Evolutionary conservation across 352 stramenopile species (phyloP).

Genomic region (Blastocystis sp.): DNA sequence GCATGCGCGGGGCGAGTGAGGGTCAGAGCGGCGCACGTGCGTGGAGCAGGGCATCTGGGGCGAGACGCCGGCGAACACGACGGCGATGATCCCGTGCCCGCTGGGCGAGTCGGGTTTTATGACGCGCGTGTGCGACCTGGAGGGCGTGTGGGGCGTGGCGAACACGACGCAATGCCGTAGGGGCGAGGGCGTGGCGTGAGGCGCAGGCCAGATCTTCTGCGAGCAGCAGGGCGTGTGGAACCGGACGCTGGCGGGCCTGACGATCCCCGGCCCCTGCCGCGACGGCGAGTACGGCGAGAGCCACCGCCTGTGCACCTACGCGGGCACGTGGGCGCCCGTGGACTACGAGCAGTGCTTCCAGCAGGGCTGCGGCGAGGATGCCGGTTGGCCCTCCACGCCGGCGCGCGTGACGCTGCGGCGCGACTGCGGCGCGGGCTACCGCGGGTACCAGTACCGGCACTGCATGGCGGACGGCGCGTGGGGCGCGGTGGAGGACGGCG

Average conservation of each 20-base stretch:
- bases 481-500: constrained; percentile 3
- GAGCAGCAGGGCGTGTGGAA: constrained; percentile 59
- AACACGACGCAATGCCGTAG: constrained; percentile 46
- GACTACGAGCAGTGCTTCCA: constrained; percentile 54
- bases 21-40: not conserved
- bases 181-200: not conserved
- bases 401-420: constrained; percentile 7
- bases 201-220: constrained; percentile 55
- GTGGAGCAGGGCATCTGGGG: not conserved
- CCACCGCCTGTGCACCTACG: not conserved
- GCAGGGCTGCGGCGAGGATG: constrained; percentile 24
- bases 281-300: constrained; percentile 38
- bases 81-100: constrained; percentile 22
- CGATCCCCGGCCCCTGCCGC: constrained; percentile 45
- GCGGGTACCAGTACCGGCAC: constrained; percentile 51
- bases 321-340: not conserved
- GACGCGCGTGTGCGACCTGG: constrained; percentile 6
- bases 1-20: not conserved
- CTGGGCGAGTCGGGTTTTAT: not conserved
- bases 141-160: constrained; percentile 50
- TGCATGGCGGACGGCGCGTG: constrained; percentile 35
- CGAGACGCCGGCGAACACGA: constrained; percentile 39
- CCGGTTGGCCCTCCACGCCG: constrained; percentile 15
- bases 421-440: not conserved
- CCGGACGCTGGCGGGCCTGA: constrained; percentile 46